Evolutionary conservation across 768 basidiomycete species (phyloP), one percentile per base, ranked within the genome.

Genomic region (Fibroporia radiculosa): DNA sequence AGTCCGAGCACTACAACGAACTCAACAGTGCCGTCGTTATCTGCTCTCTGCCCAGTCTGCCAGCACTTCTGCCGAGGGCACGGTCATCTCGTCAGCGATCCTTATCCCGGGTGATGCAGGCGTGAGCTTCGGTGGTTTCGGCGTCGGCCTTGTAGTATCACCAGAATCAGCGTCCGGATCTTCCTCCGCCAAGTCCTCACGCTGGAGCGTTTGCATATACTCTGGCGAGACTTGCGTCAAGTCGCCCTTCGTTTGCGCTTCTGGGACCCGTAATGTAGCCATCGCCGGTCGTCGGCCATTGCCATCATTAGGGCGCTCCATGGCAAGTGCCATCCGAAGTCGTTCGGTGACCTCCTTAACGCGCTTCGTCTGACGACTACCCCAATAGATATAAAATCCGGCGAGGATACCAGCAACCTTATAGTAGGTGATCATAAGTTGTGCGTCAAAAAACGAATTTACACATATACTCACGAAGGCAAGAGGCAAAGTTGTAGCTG

Each of bases 341-440:
- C 74, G 69, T 48, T 77, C 72, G 57, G 77, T 70, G 28, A 88
- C 83, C 59, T 78, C 71, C 48, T 75, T 68, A 3, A 77, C 74
- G 23, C 83, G 75, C 56, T 82, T 84, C 10, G 85, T 84, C 56
- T 74, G 72, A 55, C 76, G 67, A 6, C 81, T 78, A 25, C 86
- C 87, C 49, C 73, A 68, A 75, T 82, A 90, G 49, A 91, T 90
- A 34, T 84, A 65, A 16, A 88, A 63, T 8, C 75, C 84, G 6
- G 89, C 78, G 22, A 64, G 61, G 44, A 93, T 91, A 32, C 86
- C 88, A 2, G 56, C 55, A 37, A 61, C 45, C 57, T n/a, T 59
- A 34, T 19, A 19, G 23, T 34, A 18, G 10, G 4, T 23, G 12
- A 4, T 10, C 13, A 33, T 32, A 40, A 40, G 22, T 32, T 32